These are phyloP conservation scores for Acer yangbiense DNA, from an alignment of 345 rosid genomes.

Conservation along the genomic window DNA sequence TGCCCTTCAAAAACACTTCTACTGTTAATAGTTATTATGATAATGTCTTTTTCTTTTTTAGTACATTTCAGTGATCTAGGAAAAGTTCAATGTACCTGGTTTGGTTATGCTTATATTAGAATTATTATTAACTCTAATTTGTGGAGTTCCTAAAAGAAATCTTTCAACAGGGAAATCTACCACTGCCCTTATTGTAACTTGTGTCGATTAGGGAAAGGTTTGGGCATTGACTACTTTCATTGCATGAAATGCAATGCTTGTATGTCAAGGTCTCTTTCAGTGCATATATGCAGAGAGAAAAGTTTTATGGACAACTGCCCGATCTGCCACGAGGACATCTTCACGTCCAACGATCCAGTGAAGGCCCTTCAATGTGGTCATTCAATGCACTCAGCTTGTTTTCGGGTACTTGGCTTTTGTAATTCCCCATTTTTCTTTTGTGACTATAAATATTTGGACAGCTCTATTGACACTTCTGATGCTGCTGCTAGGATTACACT, in stretches of 20 bases:
- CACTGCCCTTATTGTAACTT: slow-evolving; percentile 89
- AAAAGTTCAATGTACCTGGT: not conserved
- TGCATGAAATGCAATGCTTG: slow-evolving; percentile 96
- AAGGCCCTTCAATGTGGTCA: slow-evolving; percentile 92
- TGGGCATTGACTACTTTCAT: slow-evolving; percentile 77
- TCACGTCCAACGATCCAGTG: slow-evolving; percentile 63
- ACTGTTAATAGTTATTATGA: not conserved
- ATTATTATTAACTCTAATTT: slow-evolving; percentile 12
- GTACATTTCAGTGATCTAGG: not conserved
- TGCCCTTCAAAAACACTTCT: not conserved
- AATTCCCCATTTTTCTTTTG: slow-evolving; percentile 6
- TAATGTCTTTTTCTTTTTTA: not conserved
- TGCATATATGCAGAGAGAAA: slow-evolving; percentile 68
- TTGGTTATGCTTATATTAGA: not conserved
- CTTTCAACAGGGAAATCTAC: slow-evolving; percentile 71
- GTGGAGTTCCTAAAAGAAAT: slow-evolving; percentile 18
- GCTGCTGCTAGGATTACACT: slow-evolving; percentile 66
- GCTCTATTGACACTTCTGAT: slow-evolving; percentile 24
- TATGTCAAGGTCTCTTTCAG: slow-evolving; percentile 55
- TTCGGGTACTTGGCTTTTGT: slow-evolving; percentile 49
- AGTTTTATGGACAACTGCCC: slow-evolving; percentile 82
- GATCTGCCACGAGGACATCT: slow-evolving; percentile 76
- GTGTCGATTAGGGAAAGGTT: slow-evolving; percentile 84
- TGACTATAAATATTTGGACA: not conserved
- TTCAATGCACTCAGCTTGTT: slow-evolving; percentile 84